These are phyloP conservation scores for Acanthamoeba quina DNA, from an alignment of 208 protist genomes.

Conservation along the genomic window DNA sequence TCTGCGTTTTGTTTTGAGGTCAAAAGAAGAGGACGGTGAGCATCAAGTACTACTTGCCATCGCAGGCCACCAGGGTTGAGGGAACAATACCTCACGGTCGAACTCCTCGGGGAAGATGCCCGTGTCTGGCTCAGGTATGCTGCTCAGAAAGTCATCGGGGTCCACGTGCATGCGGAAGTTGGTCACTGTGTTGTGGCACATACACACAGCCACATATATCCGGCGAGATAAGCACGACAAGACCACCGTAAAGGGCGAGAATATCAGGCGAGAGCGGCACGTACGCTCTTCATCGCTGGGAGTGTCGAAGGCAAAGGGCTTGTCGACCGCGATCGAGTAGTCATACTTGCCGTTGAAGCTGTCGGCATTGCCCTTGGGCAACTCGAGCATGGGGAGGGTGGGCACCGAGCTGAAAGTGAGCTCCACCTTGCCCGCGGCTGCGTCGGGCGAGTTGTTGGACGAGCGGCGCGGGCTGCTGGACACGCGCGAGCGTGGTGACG, in stretches of 20 bases:
- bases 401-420: conserved; percentile 48
- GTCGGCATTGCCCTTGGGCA: neutral
- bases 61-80: neutral
- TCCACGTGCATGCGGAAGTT: conserved; percentile 21
- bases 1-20: neutral
- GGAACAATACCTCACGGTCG: neutral
- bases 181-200: neutral
- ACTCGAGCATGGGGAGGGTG: conserved; percentile 45
- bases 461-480: neutral
- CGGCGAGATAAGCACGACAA: neutral
- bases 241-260: neutral
- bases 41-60: neutral
- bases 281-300: conserved; percentile 24
- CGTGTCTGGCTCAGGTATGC: conserved; percentile 22
- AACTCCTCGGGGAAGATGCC: conserved; percentile 59
- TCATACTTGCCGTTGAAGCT: conserved; percentile 40
- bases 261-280: neutral
- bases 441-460: neutral
- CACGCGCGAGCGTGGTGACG: neutral
- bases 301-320: conserved; percentile 21
- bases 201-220: neutral
- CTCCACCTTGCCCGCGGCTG: neutral
- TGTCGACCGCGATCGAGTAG: conserved; percentile 24
- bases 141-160: conserved; percentile 27
- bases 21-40: neutral